phyloP scores from a whole-genome alignment of 495 filamentous ascomycete species.

The Hypoxylon perforatum region DNA sequence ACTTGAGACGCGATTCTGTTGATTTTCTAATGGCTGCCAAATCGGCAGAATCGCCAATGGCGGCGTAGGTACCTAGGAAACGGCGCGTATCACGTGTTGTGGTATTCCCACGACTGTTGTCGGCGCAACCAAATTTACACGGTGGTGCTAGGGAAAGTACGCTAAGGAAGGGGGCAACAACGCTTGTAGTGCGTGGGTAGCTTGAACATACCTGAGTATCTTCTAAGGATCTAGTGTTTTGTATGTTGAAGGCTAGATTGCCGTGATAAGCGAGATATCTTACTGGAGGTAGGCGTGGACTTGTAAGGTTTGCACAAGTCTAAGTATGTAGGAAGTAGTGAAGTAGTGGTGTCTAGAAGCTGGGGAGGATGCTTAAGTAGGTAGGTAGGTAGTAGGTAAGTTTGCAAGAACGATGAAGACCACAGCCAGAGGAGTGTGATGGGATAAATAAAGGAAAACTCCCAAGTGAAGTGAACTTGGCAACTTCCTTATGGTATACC shows the following conservation, averaged over 20 bases:
- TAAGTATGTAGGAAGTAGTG: too few relatives aligned
- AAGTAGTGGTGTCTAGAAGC: not conserved
- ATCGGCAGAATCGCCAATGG: too few relatives aligned
- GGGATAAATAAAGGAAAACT: not conserved
- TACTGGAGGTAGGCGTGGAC: too few relatives aligned
- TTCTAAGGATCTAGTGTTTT: too few relatives aligned
- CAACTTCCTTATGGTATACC: not conserved
- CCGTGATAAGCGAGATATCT: too few relatives aligned
- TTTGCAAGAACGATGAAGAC: not conserved
- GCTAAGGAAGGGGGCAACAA: not conserved
- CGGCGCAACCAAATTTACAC: not conserved
- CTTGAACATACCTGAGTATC: too few relatives aligned
- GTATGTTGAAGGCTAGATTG: too few relatives aligned
- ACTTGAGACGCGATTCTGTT: too few relatives aligned
- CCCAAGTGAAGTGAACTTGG: not conserved
- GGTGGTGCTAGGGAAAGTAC: not conserved
- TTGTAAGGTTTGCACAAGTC: too few relatives aligned
- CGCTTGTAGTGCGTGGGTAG: not conserved
- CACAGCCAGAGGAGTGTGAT: not conserved
- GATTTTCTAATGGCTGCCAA: too few relatives aligned
- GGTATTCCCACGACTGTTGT: not conserved
- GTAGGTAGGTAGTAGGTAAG: too few relatives aligned
- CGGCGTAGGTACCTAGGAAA: not conserved
- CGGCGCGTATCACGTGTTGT: not conserved
- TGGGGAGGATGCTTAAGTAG: not conserved